Base-by-base conservation (phyloP, 208 protist genomes). In the Trypanosoma conorhini region DNA sequence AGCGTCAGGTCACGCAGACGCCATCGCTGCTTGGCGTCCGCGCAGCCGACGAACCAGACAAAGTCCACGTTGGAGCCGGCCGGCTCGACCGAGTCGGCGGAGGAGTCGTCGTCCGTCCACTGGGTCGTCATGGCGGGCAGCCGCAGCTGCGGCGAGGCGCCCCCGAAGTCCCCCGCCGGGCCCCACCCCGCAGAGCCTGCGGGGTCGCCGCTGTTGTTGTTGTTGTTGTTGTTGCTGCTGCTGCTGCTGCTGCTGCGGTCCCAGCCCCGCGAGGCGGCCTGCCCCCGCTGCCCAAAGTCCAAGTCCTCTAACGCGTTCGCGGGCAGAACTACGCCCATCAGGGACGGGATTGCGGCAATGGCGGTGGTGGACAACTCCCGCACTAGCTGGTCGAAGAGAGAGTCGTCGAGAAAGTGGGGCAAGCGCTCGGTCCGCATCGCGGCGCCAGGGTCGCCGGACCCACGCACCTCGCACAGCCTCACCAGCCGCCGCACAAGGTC, bases 21-120 rank as follows among this genome's bases (percentile, higher is more conserved):
- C 89, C 89, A 95, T 13, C 85, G 81, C 71, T 95, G 77, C 31
- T 84, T 83, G 10, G 76, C 79, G 61, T 90, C 85, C 17, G 67
- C 65, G 21, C 62, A 67, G n/a, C 89, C 89, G 31, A 85, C 67
- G 70, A 86, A 87, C 89, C 89, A 95, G 52, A 78, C 77, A 15
- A 90, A 85, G 62, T 91, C 82, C 30, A 91, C 76, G 59, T 62
- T 68, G 8, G 63, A 76, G 8, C 67, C 62, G 8, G 54, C 64
- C 5, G 58, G 22, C 15, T 38, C 40, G 30, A 24, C 56, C 8
- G 70, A 76, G 28, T 54, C 35, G 21, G 26, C 62, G 22, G 64
- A 76, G 3, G 24, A 50, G 44, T 76, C 72, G 30, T 71, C 62
- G 2, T 76, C 62, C 30, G 13, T 10, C 40, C 42, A 71, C 13